phyloP scores from a whole-genome alignment of 345 rosid species.

The Rhizophora mangle region DNA sequence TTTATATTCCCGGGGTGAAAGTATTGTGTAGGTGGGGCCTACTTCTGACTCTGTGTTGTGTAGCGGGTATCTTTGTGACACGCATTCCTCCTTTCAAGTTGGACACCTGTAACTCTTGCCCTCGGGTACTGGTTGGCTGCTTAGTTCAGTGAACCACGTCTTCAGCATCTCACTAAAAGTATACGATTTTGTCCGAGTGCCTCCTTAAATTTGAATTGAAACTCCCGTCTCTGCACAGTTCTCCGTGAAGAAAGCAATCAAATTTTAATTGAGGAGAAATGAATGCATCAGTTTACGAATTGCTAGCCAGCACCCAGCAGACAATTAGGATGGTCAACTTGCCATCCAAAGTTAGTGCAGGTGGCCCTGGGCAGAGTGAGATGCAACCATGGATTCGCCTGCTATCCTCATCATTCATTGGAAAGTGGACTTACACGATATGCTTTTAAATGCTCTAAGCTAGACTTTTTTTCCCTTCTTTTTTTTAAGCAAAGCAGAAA shows the following conservation, averaged over 20 bases:
- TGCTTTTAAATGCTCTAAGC: too few species aligned
- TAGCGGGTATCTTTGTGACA: neutral
- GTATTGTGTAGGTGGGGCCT: neutral
- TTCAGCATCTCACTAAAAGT: neutral
- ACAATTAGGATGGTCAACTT: conserved; percentile 5
- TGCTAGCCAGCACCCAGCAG: neutral
- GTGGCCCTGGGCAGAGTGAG: neutral
- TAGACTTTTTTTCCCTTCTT: too few species aligned
- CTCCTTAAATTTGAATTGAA: too few species aligned
- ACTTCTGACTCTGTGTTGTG: neutral
- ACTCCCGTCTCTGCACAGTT: too few species aligned
- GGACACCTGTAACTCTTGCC: neutral
- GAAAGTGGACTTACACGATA: too few species aligned
- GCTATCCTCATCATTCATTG: too few species aligned
- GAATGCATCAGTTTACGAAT: neutral
- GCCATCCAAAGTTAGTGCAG: neutral
- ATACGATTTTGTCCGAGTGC: too few species aligned
- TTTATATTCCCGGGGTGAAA: neutral
- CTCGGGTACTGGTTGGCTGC: neutral
- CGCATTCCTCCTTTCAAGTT: neutral
- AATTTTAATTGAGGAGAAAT: too few species aligned
- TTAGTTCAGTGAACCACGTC: conserved; percentile 10
- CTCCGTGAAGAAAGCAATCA: neutral
- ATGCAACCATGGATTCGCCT: neutral
- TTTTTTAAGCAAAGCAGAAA: too few species aligned